phyloP scores from a whole-genome alignment of 352 stramenopile genomes.

The Pythium rhizo-oryzae region DNA sequence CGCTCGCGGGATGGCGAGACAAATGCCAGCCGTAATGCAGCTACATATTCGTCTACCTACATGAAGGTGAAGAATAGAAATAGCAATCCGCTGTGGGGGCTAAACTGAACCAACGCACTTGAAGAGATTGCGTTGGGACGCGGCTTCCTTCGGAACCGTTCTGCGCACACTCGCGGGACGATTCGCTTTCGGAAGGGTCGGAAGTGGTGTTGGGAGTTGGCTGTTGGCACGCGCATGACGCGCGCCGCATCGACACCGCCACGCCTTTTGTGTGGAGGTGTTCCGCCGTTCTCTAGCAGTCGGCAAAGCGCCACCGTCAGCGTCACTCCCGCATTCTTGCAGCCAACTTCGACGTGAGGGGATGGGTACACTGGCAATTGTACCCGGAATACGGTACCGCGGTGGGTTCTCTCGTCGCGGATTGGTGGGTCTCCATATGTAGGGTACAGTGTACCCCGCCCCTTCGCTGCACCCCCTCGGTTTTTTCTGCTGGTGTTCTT shows the following conservation, averaged over 20 bases:
- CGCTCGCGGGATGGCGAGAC: no score
- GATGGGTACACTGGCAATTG: slow-evolving; percentile 14
- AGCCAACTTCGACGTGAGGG: slow-evolving; percentile 16
- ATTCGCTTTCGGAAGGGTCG: no score
- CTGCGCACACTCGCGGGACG: no score
- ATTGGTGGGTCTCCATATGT: slow-evolving; percentile 17
- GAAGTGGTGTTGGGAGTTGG: no score
- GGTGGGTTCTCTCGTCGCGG: neutral
- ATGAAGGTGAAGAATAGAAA: no score
- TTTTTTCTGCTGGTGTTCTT: slow-evolving; percentile 34
- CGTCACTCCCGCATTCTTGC: neutral
- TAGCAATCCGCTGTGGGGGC: no score
- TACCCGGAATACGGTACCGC: slow-evolving; percentile 15
- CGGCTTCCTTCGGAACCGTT: no score
- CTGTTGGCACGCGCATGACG: slow-evolving; percentile 9
- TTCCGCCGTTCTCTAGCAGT: slow-evolving; percentile 9
- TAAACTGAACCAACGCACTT: no score
- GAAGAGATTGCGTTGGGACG: no score
- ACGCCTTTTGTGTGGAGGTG: neutral
- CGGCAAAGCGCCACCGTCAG: neutral
- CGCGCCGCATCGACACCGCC: slow-evolving; percentile 14
- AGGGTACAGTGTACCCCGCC: slow-evolving; percentile 19
- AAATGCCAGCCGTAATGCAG: no score
- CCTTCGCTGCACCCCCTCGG: neutral
- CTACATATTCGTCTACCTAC: no score